These are phyloP conservation scores for Aegilops umbellulata DNA, from an alignment of 176 grass and related monocot species.

Conservation along the genomic window DNA sequence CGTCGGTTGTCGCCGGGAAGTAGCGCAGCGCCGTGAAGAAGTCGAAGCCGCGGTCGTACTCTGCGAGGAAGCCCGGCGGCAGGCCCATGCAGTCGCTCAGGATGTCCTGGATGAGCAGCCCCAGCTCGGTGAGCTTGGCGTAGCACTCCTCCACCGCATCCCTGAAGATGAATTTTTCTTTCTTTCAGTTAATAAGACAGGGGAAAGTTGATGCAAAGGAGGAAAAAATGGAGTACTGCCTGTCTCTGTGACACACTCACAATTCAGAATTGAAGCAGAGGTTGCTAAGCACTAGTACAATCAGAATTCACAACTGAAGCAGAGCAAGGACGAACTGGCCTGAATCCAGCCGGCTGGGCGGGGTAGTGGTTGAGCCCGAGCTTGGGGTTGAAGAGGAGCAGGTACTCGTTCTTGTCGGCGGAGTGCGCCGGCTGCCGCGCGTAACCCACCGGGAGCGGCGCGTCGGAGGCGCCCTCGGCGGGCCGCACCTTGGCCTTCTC, in stretches of 20 bases:
- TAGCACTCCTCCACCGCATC: slow-evolving; percentile 41
- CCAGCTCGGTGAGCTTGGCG: slow-evolving; percentile 23
- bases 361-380: slow-evolving; percentile 34
- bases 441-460: slow-evolving; percentile 29
- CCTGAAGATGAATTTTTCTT: background rate
- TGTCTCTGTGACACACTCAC: no score
- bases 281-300: no score
- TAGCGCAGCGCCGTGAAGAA: slow-evolving; percentile 45
- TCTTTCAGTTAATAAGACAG: background rate
- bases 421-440: slow-evolving; percentile 36
- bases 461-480: background rate
- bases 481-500: slow-evolving; percentile 27
- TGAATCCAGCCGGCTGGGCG: slow-evolving; percentile 25
- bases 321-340: no score
- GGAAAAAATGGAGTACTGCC: no score
- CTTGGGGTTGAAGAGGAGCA: slow-evolving; percentile 25
- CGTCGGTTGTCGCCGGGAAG: slow-evolving; percentile 39
- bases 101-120: slow-evolving; percentile 44
- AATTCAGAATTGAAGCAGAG: no score
- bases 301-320: no score
- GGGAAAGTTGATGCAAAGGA: no score
- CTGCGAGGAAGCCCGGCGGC: slow-evolving; percentile 34
- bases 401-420: slow-evolving; percentile 45
- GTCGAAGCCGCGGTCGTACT: slow-evolving; percentile 48
- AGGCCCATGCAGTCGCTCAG: slow-evolving; percentile 73